These are phyloP conservation scores for Rutidosis leptorrhynchoides DNA, from an alignment of 129 eudicot genomes.

Conservation along the genomic window DNA sequence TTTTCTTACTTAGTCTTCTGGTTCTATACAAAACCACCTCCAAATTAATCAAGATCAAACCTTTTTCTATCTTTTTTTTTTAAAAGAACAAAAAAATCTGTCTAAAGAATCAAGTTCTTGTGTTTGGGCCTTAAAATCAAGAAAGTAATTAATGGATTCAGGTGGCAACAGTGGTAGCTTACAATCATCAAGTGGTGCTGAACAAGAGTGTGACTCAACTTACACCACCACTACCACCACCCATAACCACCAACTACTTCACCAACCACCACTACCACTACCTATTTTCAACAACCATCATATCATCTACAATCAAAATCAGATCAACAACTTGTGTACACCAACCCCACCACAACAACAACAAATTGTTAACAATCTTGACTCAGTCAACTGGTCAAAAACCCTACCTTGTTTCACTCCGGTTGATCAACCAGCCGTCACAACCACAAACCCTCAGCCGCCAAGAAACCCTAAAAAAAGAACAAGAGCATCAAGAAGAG, in stretches of 20 bases:
- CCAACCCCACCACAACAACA: constrained; percentile 34
- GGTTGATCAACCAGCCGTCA: not conserved
- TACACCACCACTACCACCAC: constrained; percentile 27
- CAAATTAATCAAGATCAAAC: constrained; percentile 21
- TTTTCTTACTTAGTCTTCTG: constrained; percentile 3
- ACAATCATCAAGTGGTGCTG: constrained; percentile 72
- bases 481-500: constrained; percentile 75
- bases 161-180: constrained; percentile 60
- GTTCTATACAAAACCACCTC: constrained; percentile 1
- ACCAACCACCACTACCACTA: constrained; percentile 29
- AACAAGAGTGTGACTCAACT: constrained; percentile 54
- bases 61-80: constrained; percentile 2
- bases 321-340: constrained; percentile 40
- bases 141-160: constrained; percentile 49
- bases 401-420: constrained; percentile 32
- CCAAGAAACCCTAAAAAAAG: constrained; percentile 73
- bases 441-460: constrained; percentile 18
- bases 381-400: constrained; percentile 39
- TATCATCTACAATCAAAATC: constrained; percentile 22
- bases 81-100: not conserved
- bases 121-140: not conserved
- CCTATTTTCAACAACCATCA: constrained; percentile 29
- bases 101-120: not conserved
- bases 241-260: constrained; percentile 20
- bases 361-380: constrained; percentile 37